Base-by-base conservation (phyloP, 148 eudicot species). In the Spergularia marina region DNA sequence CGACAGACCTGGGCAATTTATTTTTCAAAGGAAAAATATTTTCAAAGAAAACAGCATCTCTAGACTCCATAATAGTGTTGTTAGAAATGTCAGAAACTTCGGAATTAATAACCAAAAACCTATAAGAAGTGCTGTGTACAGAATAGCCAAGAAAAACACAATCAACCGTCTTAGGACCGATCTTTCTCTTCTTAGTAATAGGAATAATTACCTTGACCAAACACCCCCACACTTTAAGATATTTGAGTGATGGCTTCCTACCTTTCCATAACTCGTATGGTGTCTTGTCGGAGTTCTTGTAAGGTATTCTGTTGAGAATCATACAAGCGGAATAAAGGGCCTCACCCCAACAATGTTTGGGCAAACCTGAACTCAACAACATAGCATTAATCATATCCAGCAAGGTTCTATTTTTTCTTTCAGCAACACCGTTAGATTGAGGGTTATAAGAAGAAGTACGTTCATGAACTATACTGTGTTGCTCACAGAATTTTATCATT, bases 361-460 rank as follows among this genome's bases (percentile, higher is more conserved):
- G 53, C 34, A 49, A 34, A 17, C 23, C 49, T 23, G 25, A 4
- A 23, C 56, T 25, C 10, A 77, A 2, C 12, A 69, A 21, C 74
- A 77, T 59, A 17, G 74, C 59, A 68, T 59, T 70, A 4, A 47
- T 12, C 57, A 69, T 49, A 58, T 77, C 72, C 2, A 76, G 9
- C 18, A 76, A 23, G 10, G 74, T 69, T 6, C 55, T 30, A 71
- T 71, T 61, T 62, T 70, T 71, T 25, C 74, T 25, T 77, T 77
- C 63, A 9, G 57, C 70, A 20, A 61, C 53, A 6, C 70, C 70
- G 71, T 62, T 70, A 2, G 65, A 54, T 56, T 49, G 36, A 41
- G 65, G 79, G 15, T 21, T 4, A 57, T 23, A 23, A 23, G 25
- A 23, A 23, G 25, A 1, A 23, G 25, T 23, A 23, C 67, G n/a